phyloP scores from a whole-genome alignment of 805 yeast genomes.

The Candida ovalis region DNA sequence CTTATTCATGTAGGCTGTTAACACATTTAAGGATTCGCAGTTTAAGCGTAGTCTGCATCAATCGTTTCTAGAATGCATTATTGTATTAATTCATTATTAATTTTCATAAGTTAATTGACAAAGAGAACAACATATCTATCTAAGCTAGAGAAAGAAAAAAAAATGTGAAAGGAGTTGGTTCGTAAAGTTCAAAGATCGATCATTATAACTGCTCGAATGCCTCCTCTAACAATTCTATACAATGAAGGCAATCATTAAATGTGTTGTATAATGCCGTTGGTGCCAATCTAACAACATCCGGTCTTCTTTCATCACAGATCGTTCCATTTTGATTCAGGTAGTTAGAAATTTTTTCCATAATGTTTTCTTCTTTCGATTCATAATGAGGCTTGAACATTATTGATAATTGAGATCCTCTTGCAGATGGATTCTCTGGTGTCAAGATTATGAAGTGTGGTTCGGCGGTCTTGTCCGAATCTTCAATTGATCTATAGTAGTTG shows the following conservation, averaged over 20 bases:
- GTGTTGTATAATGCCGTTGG: slow-evolving; percentile 84
- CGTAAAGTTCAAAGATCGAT: background rate
- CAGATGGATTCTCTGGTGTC: slow-evolving; percentile 58
- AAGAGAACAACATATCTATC: too few species aligned
- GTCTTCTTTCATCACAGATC: slow-evolving; percentile 85
- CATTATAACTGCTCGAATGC: slow-evolving; percentile 25
- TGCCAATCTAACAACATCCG: slow-evolving; percentile 85
- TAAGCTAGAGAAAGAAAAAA: too few species aligned
- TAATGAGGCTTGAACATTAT: slow-evolving; percentile 55
- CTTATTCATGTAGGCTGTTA: too few species aligned
- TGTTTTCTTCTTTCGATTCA: slow-evolving; percentile 33
- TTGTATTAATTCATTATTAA: too few species aligned
- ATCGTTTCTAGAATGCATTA: too few species aligned
- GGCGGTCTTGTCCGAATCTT: slow-evolving; percentile 14
- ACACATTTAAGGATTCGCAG: too few species aligned
- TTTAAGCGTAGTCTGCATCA: too few species aligned
- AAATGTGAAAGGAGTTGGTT: too few species aligned
- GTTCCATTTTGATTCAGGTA: slow-evolving; percentile 55
- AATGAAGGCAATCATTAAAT: slow-evolving; percentile 54
- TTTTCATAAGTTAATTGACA: too few species aligned
- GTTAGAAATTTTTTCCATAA: slow-evolving; percentile 59
- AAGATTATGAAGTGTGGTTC: slow-evolving; percentile 57
- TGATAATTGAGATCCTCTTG: slow-evolving; percentile 82
- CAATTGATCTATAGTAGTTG: slow-evolving; percentile 38
- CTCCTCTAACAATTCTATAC: slow-evolving; percentile 42